Evolutionary conservation across 306 rosid species (phyloP), one percentile per base, ranked within the genome.

Genomic region (Crataegus laevigata): DNA sequence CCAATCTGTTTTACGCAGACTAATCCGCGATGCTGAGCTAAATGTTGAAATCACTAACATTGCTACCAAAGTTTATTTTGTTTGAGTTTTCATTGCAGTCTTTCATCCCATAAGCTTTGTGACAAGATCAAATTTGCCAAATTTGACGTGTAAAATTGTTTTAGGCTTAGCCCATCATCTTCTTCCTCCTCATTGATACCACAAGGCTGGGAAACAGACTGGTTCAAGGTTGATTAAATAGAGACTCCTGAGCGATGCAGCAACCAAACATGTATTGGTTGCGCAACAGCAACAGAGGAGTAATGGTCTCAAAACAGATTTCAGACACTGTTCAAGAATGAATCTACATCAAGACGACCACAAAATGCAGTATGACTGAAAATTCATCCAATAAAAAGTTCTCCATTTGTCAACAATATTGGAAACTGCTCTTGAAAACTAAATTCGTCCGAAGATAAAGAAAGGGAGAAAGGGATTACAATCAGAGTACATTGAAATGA

Each of bases 401-500:
- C 66, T 28, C 66, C 66, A 25, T 26, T 28, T 28, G 66, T 61
- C 66, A 13, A 61, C 4, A 61, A 26, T 28, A 61, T 14, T 61
- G 3, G 4, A 77, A 54, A 60, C 58, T 15, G 69, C 29, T 69
- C 75, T 14, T 42, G 52, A 54, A 60, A 58, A 72, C 69, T 24
- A 51, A 72, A 61, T 17, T 68, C 30, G 63, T 32, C 68, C 58
- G 26, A 62, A 72, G n/a, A 70, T 13, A 47, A 60, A 60, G 2
- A 26, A 32, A 1, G 40, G 32, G 67, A 60, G 2, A 26, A 32
- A 1, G 40, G 32, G 67, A 43, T 34, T 54, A 79, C 67, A 70
- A 75, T 45, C 74, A 61, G 59, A 60, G 77, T 21, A 78, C 74
- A 72, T 29, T 51, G 57, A 66, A 71, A 32, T 11, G 68, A 81